Percentiles rank a stretch among this genome's conserved stretches.
phyloP scores from a whole-genome alignment of 2,329 filamentous ascomycete species.

The Aspergillus novoparasiticus region DNA sequence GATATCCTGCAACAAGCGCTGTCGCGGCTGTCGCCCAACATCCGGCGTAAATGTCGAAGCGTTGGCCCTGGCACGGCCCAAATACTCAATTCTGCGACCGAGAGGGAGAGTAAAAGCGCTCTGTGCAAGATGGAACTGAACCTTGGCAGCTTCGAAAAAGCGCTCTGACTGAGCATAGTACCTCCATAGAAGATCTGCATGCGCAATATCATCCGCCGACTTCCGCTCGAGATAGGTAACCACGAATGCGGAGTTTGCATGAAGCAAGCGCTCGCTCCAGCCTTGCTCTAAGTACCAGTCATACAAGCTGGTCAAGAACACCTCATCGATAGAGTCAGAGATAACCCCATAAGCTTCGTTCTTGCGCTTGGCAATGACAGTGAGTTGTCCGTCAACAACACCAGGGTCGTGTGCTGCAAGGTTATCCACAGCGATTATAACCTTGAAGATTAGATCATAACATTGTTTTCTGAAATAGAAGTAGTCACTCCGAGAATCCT shows the following conservation, averaged over 20 bases:
- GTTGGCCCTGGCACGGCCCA: slow-evolving; percentile 89
- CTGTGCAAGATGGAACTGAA: slow-evolving; percentile 80
- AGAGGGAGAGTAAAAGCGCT: slow-evolving; percentile 80
- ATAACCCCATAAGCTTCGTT: slow-evolving; percentile 90
- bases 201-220: slow-evolving; percentile 69
- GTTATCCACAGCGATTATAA: slow-evolving; percentile 75
- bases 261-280: slow-evolving; percentile 82
- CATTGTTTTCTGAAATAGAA: slow-evolving; percentile 75
- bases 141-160: slow-evolving; percentile 84
- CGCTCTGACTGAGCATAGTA: slow-evolving; percentile 85
- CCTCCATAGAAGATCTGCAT: slow-evolving; percentile 88
- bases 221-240: slow-evolving; percentile 81
- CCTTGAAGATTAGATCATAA: slow-evolving; percentile 85
- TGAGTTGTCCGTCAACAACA: slow-evolving; percentile 74
- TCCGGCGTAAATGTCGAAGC: slow-evolving; percentile 80
- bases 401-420: slow-evolving; percentile 70
- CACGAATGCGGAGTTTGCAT: slow-evolving; percentile 82
- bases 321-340: slow-evolving; percentile 82
- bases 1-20: slow-evolving; percentile 81
- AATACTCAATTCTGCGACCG: slow-evolving; percentile 82
- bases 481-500: slow-evolving; percentile 68
- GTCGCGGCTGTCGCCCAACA: slow-evolving; percentile 76
- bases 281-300: slow-evolving; percentile 92
- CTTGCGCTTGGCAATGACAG: slow-evolving; percentile 74
- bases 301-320: slow-evolving; percentile 95